Conservation (phyloP, 352 stramenopile species). For the Phytopythium ostracodes region DNA sequence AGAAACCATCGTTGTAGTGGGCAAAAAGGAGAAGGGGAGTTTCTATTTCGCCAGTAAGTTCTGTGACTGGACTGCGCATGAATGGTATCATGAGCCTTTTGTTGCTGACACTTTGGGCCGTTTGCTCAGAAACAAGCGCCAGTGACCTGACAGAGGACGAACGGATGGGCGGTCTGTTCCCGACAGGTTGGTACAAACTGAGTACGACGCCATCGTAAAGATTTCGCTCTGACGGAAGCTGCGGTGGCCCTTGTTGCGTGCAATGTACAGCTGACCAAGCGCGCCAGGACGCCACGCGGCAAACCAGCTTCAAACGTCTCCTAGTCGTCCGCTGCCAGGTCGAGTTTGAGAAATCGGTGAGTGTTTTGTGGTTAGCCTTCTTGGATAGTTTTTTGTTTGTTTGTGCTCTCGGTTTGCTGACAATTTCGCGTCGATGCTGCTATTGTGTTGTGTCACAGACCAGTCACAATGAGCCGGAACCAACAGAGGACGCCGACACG, state of each 20-base stretch:
- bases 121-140: constrained; percentile 37
- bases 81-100: neutral
- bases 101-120: neutral
- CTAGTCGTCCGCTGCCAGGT: constrained; percentile 73
- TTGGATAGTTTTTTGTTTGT: too few relatives aligned
- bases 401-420: neutral
- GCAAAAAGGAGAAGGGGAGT: constrained; percentile 31
- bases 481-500: constrained; percentile 33
- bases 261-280: constrained; percentile 30
- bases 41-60: constrained; percentile 64
- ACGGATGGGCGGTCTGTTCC: constrained; percentile 54
- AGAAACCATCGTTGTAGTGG: constrained; percentile 39
- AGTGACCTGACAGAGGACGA: constrained; percentile 58
- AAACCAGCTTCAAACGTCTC: constrained; percentile 70
- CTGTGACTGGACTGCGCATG: neutral
- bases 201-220: neutral
- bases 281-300: constrained; percentile 33
- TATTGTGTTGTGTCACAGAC: constrained; percentile 22
- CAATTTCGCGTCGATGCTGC: neutral
- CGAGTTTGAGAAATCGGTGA: constrained; percentile 79
- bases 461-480: constrained; percentile 27
- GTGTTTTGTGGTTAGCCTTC: neutral
- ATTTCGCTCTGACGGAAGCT: neutral
- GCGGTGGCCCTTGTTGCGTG: neutral
- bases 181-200: constrained; percentile 20